These are phyloP conservation scores for Tinospora cordifolia DNA, from an alignment of 164 flowering plant genomes.

Conservation along the genomic window DNA sequence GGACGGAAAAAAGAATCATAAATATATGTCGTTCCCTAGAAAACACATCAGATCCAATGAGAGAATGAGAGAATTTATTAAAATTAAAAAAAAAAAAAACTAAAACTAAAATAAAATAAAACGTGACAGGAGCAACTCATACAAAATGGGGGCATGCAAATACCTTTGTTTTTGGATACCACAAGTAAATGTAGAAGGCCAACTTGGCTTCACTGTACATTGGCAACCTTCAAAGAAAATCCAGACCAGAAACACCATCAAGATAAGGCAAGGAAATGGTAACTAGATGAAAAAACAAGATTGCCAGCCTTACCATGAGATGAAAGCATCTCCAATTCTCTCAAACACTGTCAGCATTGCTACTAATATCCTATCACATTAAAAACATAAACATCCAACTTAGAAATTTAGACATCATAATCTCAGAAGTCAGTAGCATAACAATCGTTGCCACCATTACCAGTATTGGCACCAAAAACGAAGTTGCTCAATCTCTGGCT, in stretches of 20 bases:
- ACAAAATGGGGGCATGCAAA: not conserved
- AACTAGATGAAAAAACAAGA: not conserved
- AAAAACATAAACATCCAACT: not conserved
- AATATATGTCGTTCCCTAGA: slow-evolving; percentile 86
- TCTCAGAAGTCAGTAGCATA: not conserved
- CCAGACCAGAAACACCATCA: slow-evolving; percentile 13
- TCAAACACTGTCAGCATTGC: slow-evolving; percentile 81
- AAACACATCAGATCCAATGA: slow-evolving; percentile 9
- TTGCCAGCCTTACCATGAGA: slow-evolving; percentile 81
- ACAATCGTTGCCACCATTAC: slow-evolving; percentile 24
- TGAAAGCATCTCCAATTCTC: slow-evolving; percentile 74
- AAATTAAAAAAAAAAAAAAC: not conserved
- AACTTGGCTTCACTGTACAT: slow-evolving; percentile 96
- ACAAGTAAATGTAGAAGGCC: slow-evolving; percentile 79
- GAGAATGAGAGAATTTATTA: too few relatives aligned
- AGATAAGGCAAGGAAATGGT: not conserved
- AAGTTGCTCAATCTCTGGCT: slow-evolving; percentile 86
- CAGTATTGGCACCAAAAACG: slow-evolving; percentile 99
- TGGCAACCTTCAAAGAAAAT: slow-evolving; percentile 64
- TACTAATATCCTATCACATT: slow-evolving; percentile 73
- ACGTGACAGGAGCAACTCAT: not conserved
- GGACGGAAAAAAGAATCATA: slow-evolving; percentile 91
- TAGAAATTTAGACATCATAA: not conserved
- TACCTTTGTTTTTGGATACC: slow-evolving; percentile 93
- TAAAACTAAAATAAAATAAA: not conserved